Evolutionary conservation across 371 early-diverging fungal species (phyloP), one percentile per base, ranked within the genome.

Genomic region (Rhizopus microsporus): DNA sequence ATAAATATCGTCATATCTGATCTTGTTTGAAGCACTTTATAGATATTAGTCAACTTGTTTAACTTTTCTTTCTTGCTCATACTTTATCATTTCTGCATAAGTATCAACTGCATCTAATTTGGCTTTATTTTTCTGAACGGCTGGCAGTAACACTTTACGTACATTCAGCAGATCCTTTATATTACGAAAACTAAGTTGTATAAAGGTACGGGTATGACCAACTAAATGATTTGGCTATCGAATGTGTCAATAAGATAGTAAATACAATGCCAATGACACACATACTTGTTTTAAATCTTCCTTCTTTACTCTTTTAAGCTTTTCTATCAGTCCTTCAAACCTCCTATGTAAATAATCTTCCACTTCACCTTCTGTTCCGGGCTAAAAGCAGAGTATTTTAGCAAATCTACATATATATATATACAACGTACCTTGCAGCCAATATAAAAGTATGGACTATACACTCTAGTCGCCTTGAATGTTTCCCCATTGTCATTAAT

Each of bases 401-500:
- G 3, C 12, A 32, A 13, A 17, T 33, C 5, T 23, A 7, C 23
- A 8, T 33, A 8, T 43, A 15, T 1, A 23, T 13, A 30, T 30
- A 29, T 17, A 39, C 13, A 30, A 1, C 56, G 60, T 70, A 91
- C 90, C 75, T 87, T 87, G 80, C 94, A 90, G 7, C 87, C 80
- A 44, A 98, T 79, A 52, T 80, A 93, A 51, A 97, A 94, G 73
- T 98, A 98, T 0, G 99, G 97, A 47, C 86, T 84, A 69, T 90
- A 94, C 7, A 84, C 44, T 10, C 94, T 37, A 4, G 95, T 94
- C 17, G 88, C 78, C 64, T 94, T 97, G 80, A 98, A 98, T 9
- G 88, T 85, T 30, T 81, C 82, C 12, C 95, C 96, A 56, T 92
- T 93, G 38, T 93, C 94, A 51, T 91, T 88, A 30, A 96, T 72